Percentiles rank a stretch among this genome's conserved stretches.
These are phyloP conservation scores for Verbena officinalis DNA, from an alignment of 257 asterid genomes.

Conservation along the genomic window DNA sequence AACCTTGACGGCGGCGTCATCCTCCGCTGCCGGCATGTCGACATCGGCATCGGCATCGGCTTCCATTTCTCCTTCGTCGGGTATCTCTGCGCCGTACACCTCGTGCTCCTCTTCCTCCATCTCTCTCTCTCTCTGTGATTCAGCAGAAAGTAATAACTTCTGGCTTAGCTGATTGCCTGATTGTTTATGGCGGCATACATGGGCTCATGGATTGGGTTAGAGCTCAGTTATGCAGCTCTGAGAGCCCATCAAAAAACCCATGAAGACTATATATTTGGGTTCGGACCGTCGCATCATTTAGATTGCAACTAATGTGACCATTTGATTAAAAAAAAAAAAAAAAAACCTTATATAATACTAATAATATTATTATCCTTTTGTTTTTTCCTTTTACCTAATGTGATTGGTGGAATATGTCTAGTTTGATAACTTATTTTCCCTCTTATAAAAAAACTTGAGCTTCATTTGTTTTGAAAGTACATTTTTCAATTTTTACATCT, in stretches of 20 bases:
- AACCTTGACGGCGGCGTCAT: constrained; percentile 61
- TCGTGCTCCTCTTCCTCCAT: constrained; percentile 79
- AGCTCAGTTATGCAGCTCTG: no score
- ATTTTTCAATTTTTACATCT: no score
- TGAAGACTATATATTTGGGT: not conserved
- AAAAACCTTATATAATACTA: no score
- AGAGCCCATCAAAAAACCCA: not conserved
- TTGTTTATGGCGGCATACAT: not conserved
- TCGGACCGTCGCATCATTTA: not conserved
- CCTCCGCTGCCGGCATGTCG: constrained; percentile 59
- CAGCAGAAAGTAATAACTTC: constrained; percentile 21
- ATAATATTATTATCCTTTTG: no score
- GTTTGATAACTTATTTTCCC: no score
- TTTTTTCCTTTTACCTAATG: no score
- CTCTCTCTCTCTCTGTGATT: constrained; percentile 23
- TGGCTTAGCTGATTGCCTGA: not conserved
- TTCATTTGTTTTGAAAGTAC: no score
- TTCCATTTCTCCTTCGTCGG: constrained; percentile 63
- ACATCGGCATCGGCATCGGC: constrained; percentile 62
- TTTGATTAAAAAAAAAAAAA: no score
- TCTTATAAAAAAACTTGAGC: no score
- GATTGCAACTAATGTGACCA: no score
- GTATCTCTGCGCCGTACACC: constrained; percentile 71
- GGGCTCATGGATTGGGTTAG: constrained; percentile 17
- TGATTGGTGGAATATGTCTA: no score